Conservation (phyloP, 768 basidiomycete genomes). For the Coprinellus micaceus region DNA sequence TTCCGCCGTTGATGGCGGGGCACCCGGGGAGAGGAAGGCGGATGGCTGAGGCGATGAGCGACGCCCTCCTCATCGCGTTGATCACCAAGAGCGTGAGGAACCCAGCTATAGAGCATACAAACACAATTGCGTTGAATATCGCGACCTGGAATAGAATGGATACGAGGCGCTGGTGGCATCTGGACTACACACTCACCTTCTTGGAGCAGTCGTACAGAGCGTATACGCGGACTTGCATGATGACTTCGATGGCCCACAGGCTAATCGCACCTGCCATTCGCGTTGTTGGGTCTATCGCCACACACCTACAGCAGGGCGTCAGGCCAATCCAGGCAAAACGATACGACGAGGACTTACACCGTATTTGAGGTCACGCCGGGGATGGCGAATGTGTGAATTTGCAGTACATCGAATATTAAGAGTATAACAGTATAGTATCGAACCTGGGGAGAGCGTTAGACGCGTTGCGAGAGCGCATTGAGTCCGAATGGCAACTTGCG, state of each 20-base stretch:
- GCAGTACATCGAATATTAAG: conserved; percentile 40
- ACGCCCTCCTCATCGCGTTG: conserved; percentile 32
- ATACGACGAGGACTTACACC: not conserved
- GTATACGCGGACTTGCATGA: conserved; percentile 46
- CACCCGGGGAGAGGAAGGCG: conserved; percentile 39
- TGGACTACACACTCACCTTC: conserved; percentile 26
- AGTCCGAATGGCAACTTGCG: not conserved
- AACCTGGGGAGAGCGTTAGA: conserved; percentile 26
- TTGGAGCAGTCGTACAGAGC: conserved; percentile 39
- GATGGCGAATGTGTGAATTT: conserved; percentile 40
- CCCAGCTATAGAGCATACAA: too few species aligned
- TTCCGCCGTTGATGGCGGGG: conserved; percentile 36
- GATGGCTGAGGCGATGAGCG: conserved; percentile 32
- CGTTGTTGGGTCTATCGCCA: conserved; percentile 40
- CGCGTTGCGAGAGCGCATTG: not conserved
- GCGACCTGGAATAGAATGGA: conserved; percentile 28
- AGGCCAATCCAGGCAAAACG: not conserved
- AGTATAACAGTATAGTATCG: conserved; percentile 45
- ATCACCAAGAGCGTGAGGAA: conserved; percentile 34
- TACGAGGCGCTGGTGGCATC: not conserved
- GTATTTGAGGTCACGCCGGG: conserved; percentile 10
- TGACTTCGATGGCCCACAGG: conserved; percentile 46
- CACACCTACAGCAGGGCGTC: conserved; percentile 28
- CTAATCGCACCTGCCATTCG: conserved; percentile 41
- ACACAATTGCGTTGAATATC: conserved; percentile 27